Evolutionary conservation across 1,139 yeast species (phyloP), one percentile per base, ranked within the genome.

Genomic region (Lodderomyces orthopsilosis): DNA sequence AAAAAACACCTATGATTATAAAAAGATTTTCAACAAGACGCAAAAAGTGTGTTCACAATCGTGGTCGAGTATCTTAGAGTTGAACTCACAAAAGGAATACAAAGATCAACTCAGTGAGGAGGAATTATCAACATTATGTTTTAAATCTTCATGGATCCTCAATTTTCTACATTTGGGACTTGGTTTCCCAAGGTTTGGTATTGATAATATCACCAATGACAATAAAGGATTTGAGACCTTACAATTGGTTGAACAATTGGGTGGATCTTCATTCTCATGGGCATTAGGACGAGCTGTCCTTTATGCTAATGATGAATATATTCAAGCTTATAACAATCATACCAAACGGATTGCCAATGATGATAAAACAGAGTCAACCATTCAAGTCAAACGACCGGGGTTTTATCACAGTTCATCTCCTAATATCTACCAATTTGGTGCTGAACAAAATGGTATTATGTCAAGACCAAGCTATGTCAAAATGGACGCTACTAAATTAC

Each of bases 271-370:
- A 33, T 83, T 85, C 48, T 79, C 93, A 1, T 88, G 96, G 96
- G 86, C 95, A 0, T 64, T 87, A 38, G 96, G 95, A 2, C 70
- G 91, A 42, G 95, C 94, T 2, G 61, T 87, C 4, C 59, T 88
- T 22, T 87, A 87, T 56, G 69, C 76, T 37, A 72, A 69, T 50
- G 77, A 70, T 47, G 77, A 70, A 48, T 71, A 69, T 44, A 57
- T 63, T 10, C 71, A 67, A 45, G 74, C 75, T 2, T 68, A 48
- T 49, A 63, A 64, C 43, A 66, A 68, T 46, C 57, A 50, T 32
- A 46, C 51, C 19, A 30, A 30, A 15, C 19, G 19, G 54, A 45
- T 35, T 46, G 43, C 48, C 28, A 47, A 15, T 15, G 34, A 30
- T 17, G 34, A 15, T 5, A 15, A 15, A n/a, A 6, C 18, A 4